A percentile compares a stretch with the other conserved stretches of the same genome.
These are phyloP conservation scores for Clarireedia homoeocarpa DNA, from an alignment of 2,329 filamentous ascomycete species.

Conservation along the genomic window DNA sequence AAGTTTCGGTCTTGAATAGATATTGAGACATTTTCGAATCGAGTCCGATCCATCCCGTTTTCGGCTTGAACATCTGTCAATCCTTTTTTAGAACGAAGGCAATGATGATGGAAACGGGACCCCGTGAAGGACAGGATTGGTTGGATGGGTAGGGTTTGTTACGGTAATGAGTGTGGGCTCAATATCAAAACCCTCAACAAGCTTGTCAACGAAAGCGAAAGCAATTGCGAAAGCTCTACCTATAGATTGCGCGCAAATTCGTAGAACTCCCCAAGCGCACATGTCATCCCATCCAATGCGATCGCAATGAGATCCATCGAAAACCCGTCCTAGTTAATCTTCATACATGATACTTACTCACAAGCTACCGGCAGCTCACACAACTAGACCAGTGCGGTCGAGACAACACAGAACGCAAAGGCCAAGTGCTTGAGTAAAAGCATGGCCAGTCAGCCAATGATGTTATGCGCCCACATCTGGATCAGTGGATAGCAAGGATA, in stretches of 20 bases:
- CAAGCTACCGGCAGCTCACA: neutral
- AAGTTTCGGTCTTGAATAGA: conserved; percentile 4
- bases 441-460: conserved; percentile 21
- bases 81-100: neutral
- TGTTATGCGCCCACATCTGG: conserved; percentile 23
- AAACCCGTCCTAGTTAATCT: neutral
- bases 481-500: conserved; percentile 11
- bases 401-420: conserved; percentile 25
- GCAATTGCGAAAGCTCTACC: neutral
- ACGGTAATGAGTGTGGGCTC: too few species aligned
- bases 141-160: too few species aligned
- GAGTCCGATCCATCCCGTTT: conserved; percentile 6
- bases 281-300: conserved; percentile 10
- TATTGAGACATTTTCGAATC: conserved; percentile 5
- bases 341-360: neutral
- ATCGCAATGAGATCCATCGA: conserved; percentile 10
- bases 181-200: too few species aligned
- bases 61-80: neutral
- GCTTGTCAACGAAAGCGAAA: neutral
- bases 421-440: conserved; percentile 26
- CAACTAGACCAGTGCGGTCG: conserved; percentile 13
- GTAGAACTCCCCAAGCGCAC: conserved; percentile 18
- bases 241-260: conserved; percentile 9
- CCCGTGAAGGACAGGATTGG: neutral
- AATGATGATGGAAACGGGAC: neutral